Base-by-base conservation (phyloP, 345 rosid genomes). In the Psidium guajava region DNA sequence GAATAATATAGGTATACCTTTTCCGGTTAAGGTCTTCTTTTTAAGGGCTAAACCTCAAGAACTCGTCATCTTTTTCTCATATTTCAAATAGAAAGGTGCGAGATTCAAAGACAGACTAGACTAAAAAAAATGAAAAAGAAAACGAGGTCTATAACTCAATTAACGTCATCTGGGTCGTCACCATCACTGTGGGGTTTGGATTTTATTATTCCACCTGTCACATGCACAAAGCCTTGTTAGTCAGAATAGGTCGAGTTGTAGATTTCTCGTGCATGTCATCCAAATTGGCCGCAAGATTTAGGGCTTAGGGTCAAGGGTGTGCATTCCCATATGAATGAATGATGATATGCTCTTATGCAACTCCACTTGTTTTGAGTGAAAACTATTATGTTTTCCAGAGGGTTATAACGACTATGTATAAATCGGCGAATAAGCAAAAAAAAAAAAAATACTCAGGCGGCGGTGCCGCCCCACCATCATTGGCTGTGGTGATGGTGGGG, bases 331-430 rank as follows among this genome's bases (percentile, higher is more conserved):
- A 69, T 18, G 80, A 5, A n/a, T n/a, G n/a, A n/a, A 36, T 69
- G 36, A 69, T 36, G 80, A 69, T 69, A 36, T 36, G 25, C 47
- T n/a, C 1, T 32, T 32, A 36, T 3, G 47, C 47, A 69, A 36
- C 2, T 18, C 0, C 10, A 9, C 25, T 69, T 69, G 24, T 69
- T 69, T n/a, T 69, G 3, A 69, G 80, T 20, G 47, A 69, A 2
- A 18, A 69, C 1, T 69, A 9, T 69, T 9, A 69, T 69, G 13
- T 69, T 69, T 21, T 64, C 0, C 0, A 4, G 6, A 64, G 6
- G 75, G 0, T n/a, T 32, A 55, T 8, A 55, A 22, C 0, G 25
- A 36, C 24, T 32, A 0, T 0, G 11, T 36, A 12, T 36, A 5
- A 9, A 36, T 36, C 21, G 52, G 14, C 52, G n/a, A 50, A 50